Base-by-base conservation (phyloP, 2,329 filamentous ascomycete species). In the Cordyceps javanica region DNA sequence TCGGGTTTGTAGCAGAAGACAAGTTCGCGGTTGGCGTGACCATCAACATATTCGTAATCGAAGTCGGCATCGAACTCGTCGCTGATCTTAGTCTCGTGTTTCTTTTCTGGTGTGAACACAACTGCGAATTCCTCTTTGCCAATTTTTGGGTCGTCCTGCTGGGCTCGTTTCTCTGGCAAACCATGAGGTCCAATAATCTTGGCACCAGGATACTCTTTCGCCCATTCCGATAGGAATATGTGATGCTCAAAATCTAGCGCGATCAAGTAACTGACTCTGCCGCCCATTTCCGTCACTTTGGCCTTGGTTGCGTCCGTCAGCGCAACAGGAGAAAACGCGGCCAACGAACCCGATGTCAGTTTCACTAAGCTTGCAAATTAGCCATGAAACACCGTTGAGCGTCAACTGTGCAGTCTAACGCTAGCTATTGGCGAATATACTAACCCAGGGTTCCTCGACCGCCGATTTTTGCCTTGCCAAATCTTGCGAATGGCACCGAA, bases 221-320 rank as follows among this genome's bases (percentile, higher is more conserved):
- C 85, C 93, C 94, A 99, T 50, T 90, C 80, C 0, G 89, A 87
- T 55, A 99, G 71, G 77, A 94, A 95, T 70, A 99, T 90, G 80
- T 99, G 94, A 73, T 99, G 94, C 76, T 99, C 91, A 54, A 90
- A 80, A 71, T 99, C 94, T 1, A 88, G 84, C 1, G 94, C 93
- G 26, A 93, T 79, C 63, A 99, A 86, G 78, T 97, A 97, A 63
- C 81, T 82, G 53, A 97, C 83, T 42, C 84, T 80, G 51, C 86
- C 86, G 61, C 86, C 86, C 58, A 90, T 75, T 34, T 84, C 77
- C 56, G 79, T 75, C 53, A 89, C 76, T 69, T 87, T 85, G 64
- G 77, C 70, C 61, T 80, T 84, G 39, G 91, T 86, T 59, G 87
- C 84, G 3, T 87, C 81, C 3, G 92, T 97, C 57, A 97, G 81